These are phyloP conservation scores for Colletotrichum sp. DNA, from an alignment of 2,329 filamentous ascomycete species.

Conservation along the genomic window DNA sequence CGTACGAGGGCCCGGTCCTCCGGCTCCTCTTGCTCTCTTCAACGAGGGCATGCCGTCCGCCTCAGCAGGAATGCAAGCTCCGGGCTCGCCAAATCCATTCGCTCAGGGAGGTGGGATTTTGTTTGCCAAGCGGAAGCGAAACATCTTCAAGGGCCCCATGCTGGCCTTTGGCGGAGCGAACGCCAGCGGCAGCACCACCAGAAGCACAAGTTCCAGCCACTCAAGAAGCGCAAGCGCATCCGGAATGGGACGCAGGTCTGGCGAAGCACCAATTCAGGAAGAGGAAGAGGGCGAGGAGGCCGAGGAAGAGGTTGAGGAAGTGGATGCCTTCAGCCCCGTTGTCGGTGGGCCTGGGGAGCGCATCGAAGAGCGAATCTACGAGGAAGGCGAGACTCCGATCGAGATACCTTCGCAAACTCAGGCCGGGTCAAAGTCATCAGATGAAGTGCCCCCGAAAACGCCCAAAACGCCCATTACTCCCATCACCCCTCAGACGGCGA, in stretches of 20 bases:
- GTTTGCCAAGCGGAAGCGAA: constrained; percentile 83
- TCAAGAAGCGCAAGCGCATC: constrained; percentile 67
- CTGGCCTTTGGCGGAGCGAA: constrained; percentile 56
- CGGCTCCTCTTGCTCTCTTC: constrained; percentile 56
- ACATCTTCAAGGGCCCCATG: constrained; percentile 82
- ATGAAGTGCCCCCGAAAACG: background rate
- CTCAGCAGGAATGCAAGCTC: constrained; percentile 40
- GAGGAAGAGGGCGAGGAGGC: constrained; percentile 57
- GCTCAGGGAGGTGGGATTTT: constrained; percentile 59
- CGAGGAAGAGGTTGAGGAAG: constrained; percentile 61
- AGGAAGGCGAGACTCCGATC: constrained; percentile 23
- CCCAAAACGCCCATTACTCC: background rate
- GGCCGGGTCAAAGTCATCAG: background rate
- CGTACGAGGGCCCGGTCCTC: constrained; percentile 66
- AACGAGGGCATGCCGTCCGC: constrained; percentile 61
- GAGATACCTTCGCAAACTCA: background rate
- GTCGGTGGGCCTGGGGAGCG: constrained; percentile 47
- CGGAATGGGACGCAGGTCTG: constrained; percentile 69
- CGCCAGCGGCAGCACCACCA: constrained; percentile 36
- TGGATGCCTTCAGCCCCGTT: constrained; percentile 63
- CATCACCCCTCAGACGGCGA: constrained; percentile 1
- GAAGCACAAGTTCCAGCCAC: constrained; percentile 46
- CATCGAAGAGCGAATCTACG: constrained; percentile 49
- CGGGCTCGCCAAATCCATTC: constrained; percentile 63
- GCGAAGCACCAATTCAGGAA: constrained; percentile 76